These are phyloP conservation scores for Pyrenophora seminiperda DNA, from an alignment of 2,329 filamentous ascomycete genomes.

Conservation along the genomic window DNA sequence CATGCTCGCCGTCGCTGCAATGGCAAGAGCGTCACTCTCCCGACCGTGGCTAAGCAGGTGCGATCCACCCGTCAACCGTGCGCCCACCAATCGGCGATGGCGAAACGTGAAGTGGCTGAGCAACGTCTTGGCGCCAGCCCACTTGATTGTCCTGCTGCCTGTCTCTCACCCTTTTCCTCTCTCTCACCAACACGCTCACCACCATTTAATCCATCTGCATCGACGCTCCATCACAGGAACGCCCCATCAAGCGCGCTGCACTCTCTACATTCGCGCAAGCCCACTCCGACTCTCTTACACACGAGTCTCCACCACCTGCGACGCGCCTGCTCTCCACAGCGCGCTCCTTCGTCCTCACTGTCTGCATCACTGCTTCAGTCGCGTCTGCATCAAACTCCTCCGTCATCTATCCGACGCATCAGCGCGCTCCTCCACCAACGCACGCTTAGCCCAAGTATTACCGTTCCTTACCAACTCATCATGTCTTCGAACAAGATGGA, in stretches of 20 bases:
- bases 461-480: conserved; percentile 20
- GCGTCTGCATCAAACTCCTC: conserved; percentile 18
- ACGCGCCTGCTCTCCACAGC: conserved; percentile 28
- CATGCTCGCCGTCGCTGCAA: conserved; percentile 24
- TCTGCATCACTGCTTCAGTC: conserved; percentile 8
- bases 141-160: conserved; percentile 24
- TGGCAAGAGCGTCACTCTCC: conserved; percentile 30
- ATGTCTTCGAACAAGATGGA: conserved; percentile 76
- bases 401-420: conserved; percentile 17
- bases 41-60: conserved; percentile 22
- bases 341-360: conserved; percentile 24
- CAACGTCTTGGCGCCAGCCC: conserved; percentile 9
- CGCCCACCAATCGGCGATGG: conserved; percentile 8
- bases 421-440: conserved; percentile 18
- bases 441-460: conserved; percentile 20
- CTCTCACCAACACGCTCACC: conserved; percentile 14
- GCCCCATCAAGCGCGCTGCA: conserved; percentile 12
- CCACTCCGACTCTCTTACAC: conserved; percentile 9
- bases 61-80: conserved; percentile 14
- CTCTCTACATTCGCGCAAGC: conserved; percentile 22
- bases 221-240: conserved; percentile 17
- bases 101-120: conserved; percentile 9
- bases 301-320: conserved; percentile 18
- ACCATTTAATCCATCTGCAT: conserved; percentile 9
- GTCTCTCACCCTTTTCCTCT: conserved; percentile 19